Base-by-base conservation (phyloP, 108 stramenopile species). In the Phaeodactylum tricornutum region DNA sequence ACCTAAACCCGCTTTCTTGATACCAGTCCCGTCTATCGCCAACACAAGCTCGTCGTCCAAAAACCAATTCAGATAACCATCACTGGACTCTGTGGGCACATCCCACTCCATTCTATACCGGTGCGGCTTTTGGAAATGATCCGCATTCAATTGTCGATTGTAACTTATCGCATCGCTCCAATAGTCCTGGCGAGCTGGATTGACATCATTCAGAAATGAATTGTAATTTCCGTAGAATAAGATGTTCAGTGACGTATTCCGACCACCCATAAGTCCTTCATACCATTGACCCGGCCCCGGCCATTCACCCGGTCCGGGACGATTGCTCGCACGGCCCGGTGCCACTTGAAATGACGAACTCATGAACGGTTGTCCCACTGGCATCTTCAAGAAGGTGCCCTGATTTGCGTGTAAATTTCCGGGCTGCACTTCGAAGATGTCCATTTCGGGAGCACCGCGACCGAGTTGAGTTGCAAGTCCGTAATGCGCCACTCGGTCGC, bases 361-460 rank as follows among this genome's bases (percentile, higher is more conserved):
- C 69, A 79, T 71, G 72, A 92, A 93, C 0, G 94, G 71, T 57
- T 91, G 87, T 16, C 90, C 84, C 20, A 96, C 84, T 23, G 87
- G 53, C 43, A 68, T 70, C 50, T 77, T 49, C 0, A 75, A 30
- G 47, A 82, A 93, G 14, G 59, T 27, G 0, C 81, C 84, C 8
- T 46, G 53, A 29, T 78, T 78, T 30, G 72, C 79, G 61, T 71
- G 72, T 37, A 72, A 57, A 29, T 43, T 54, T 7, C 92, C 92
- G 1, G 84, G 69, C 38, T 93, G 91, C 0, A 87, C 94, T 55
- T 98, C 97, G 47, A 96, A 87, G 36, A 98, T 73, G 56, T 96
- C 95, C 43, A 98, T 96, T 62, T 98, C 97, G n/a, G 97, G 94
- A 22, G 97, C 92, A 8, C 97, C 97, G 8, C 97, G 74, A 20